phyloP scores from a whole-genome alignment of 106 monocot species.

The Alisma plantagoaquatica region DNA sequence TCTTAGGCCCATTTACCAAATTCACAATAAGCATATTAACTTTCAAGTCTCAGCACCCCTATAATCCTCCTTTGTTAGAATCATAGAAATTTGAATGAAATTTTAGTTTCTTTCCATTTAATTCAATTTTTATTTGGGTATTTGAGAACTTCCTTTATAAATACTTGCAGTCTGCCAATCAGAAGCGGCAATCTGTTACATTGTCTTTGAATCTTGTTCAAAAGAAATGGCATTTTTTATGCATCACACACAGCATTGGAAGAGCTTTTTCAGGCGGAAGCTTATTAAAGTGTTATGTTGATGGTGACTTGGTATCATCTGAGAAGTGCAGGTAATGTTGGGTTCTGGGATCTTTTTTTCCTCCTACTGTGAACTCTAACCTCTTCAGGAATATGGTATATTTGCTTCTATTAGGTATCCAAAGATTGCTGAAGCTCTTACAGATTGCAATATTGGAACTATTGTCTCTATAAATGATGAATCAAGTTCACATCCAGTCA shows the following conservation, averaged over 20 bases:
- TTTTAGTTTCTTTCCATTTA: no score
- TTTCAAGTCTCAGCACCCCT: no score
- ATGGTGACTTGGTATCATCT: slow-evolving; percentile 69
- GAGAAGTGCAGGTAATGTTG: slow-evolving; percentile 79
- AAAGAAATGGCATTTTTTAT: slow-evolving; percentile 85
- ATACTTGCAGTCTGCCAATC: slow-evolving; percentile 62
- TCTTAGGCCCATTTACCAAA: no score
- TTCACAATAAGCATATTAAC: no score
- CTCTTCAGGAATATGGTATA: not conserved
- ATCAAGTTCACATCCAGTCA: slow-evolving; percentile 26
- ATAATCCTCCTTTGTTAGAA: no score
- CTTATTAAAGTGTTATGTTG: slow-evolving; percentile 69
- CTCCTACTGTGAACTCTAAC: not conserved
- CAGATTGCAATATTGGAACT: slow-evolving; percentile 67
- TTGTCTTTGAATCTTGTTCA: slow-evolving; percentile 48
- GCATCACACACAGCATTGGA: slow-evolving; percentile 77
- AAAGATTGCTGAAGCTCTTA: slow-evolving; percentile 68
- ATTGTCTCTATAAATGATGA: slow-evolving; percentile 33
- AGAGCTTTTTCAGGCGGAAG: slow-evolving; percentile 95
- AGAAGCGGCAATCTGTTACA: slow-evolving; percentile 65
- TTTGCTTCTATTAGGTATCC: slow-evolving; percentile 55
- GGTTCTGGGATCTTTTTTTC: not conserved
- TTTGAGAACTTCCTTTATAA: no score
- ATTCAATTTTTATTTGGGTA: no score
- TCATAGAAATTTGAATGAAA: no score